Percentiles rank a stretch among this genome's conserved stretches.
Evolutionary conservation across 768 basidiomycete species (phyloP).

Genomic region (Amyloporia xantha): DNA sequence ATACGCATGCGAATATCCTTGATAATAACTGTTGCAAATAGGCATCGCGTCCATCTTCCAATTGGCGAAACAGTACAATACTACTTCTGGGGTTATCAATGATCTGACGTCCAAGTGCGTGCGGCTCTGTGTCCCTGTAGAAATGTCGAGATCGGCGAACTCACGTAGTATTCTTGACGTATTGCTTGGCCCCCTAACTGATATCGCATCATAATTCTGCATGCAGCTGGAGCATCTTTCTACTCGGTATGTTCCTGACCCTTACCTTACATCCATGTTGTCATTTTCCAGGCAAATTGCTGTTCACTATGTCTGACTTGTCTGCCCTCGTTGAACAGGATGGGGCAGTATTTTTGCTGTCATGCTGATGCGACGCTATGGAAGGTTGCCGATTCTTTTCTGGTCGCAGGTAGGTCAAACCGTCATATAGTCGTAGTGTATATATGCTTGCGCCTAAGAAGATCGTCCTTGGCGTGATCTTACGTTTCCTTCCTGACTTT

Average conservation of each 20-base stretch:
- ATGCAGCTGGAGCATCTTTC: constrained; percentile 58
- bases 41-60: constrained; percentile 59
- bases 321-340: no score
- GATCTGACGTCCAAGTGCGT: constrained; percentile 48
- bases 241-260: constrained; percentile 35
- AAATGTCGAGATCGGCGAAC: background rate
- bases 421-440: no score
- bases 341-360: constrained; percentile 57
- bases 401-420: constrained; percentile 54
- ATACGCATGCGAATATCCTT: no score
- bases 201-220: no score
- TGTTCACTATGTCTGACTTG: background rate
- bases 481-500: background rate
- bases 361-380: constrained; percentile 55
- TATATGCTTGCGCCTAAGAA: no score
- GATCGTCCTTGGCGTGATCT: no score
- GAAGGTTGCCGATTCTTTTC: constrained; percentile 62
- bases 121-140: no score
- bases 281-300: no score
- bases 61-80: constrained; percentile 47
- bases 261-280: background rate
- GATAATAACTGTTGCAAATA: constrained; percentile 13
- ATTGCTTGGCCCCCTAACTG: no score
- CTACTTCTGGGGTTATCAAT: constrained; percentile 52
- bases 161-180: background rate